These are phyloP conservation scores for Euphrasia confusa DNA, from an alignment of 257 asterid species.

Conservation along the genomic window DNA sequence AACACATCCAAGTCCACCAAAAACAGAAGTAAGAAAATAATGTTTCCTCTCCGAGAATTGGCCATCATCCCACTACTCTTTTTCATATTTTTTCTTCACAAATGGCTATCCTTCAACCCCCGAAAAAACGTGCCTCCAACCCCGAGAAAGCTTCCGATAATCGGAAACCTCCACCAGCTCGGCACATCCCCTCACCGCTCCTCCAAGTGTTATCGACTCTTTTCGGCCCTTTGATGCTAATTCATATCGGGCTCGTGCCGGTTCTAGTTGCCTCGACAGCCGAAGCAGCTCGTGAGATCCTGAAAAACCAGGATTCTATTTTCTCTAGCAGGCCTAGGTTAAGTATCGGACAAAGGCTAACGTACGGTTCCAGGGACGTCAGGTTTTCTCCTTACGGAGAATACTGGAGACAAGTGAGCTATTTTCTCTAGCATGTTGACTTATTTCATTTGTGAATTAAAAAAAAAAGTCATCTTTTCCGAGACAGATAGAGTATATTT, in stretches of 20 bases:
- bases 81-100: conserved; percentile 13
- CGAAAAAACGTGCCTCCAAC: conserved; percentile 28
- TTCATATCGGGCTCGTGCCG: no score
- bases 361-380: conserved; percentile 29
- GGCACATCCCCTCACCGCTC: no score
- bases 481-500: no score
- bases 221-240: no score
- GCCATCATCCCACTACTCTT: background rate
- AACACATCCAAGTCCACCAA: no score
- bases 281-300: conserved; percentile 27
- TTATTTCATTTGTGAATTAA: no score
- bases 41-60: background rate
- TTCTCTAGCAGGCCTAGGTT: conserved; percentile 33
- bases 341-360: conserved; percentile 11
- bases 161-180: conserved; percentile 28
- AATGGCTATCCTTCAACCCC: conserved; percentile 11
- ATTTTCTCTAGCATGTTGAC: no score
- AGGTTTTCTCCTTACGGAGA: conserved; percentile 35
- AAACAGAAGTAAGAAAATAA: background rate
- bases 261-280: conserved; percentile 27
- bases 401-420: conserved; percentile 35
- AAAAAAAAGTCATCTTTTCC: no score
- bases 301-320: conserved; percentile 33
- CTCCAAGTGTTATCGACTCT: no score
- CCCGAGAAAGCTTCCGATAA: conserved; percentile 29